Conservation (phyloP, 345 rosid genomes). For the Syzygium aromaticum region DNA sequence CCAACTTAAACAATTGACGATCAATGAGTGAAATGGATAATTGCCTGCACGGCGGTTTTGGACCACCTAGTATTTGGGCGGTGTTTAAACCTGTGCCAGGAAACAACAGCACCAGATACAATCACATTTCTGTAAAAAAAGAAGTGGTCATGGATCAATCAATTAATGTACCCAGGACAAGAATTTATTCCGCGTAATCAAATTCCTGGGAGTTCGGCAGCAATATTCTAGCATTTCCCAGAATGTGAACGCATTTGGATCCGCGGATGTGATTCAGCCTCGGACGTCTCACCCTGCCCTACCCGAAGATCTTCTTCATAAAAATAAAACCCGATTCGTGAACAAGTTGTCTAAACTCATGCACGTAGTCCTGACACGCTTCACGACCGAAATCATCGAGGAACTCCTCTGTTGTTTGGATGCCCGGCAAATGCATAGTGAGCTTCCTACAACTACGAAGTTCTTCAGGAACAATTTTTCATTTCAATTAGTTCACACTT, state of each 20-base stretch:
- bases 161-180: background rate
- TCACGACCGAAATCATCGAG: background rate
- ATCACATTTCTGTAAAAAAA: background rate
- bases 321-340: background rate
- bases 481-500: background rate
- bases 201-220: background rate
- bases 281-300: background rate
- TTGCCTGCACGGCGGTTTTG: background rate
- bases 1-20: background rate
- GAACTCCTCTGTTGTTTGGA: background rate
- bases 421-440: background rate
- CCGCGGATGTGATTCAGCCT: background rate
- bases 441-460: background rate
- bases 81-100: background rate
- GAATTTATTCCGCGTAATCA: background rate
- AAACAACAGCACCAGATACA: background rate
- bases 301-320: background rate
- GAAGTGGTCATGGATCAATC: background rate
- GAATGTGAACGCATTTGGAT: background rate
- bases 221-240: background rate
- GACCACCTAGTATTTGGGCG: background rate
- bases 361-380: background rate
- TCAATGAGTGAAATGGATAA: background rate
- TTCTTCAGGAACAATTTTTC: background rate
- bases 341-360: background rate